phyloP scores from a whole-genome alignment of 352 stramenopile species.

The Elongisporangium anandrum region DNA sequence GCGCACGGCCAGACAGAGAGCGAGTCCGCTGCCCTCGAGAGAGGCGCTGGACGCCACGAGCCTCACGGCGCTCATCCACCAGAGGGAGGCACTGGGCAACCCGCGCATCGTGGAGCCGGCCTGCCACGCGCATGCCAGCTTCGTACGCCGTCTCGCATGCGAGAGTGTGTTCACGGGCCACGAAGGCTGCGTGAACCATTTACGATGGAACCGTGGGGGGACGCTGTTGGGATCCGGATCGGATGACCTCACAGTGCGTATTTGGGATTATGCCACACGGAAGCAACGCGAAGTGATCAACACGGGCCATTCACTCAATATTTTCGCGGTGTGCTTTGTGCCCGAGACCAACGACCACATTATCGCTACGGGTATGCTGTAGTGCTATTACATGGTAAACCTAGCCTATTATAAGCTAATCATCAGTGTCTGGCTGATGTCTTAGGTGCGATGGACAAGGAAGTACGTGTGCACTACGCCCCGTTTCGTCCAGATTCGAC shows the following conservation, averaged over 20 bases:
- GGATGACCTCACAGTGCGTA: slow-evolving; percentile 72
- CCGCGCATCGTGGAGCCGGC: slow-evolving; percentile 31
- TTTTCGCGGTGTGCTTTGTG: slow-evolving; percentile 87
- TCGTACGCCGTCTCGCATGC: slow-evolving; percentile 56
- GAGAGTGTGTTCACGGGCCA: slow-evolving; percentile 55
- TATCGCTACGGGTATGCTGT: slow-evolving; percentile 39
- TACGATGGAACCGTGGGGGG: slow-evolving; percentile 76
- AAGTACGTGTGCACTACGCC: slow-evolving; percentile 85
- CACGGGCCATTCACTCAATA: slow-evolving; percentile 79
- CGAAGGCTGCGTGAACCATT: slow-evolving; percentile 79
- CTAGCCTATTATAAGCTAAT: too few species aligned
- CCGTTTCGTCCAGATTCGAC: slow-evolving; percentile 63
- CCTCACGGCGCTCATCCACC: slow-evolving; percentile 34
- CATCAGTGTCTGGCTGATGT: not conserved
- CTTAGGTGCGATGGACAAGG: slow-evolving; percentile 66
- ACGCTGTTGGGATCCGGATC: slow-evolving; percentile 72
- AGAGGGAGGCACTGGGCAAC: slow-evolving; percentile 55
- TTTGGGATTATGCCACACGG: slow-evolving; percentile 76
- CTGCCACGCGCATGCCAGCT: slow-evolving; percentile 47
- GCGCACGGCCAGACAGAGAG: not conserved
- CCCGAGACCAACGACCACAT: slow-evolving; percentile 77
- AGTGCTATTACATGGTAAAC: not conserved
- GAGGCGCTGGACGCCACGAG: slow-evolving; percentile 3
- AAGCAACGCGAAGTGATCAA: slow-evolving; percentile 51
- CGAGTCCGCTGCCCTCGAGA: not conserved